A percentile compares a stretch with the other conserved stretches of the same genome.
Evolutionary conservation across 495 filamentous ascomycete genomes (phyloP).

Genomic region (Apiosordaria backusii): DNA sequence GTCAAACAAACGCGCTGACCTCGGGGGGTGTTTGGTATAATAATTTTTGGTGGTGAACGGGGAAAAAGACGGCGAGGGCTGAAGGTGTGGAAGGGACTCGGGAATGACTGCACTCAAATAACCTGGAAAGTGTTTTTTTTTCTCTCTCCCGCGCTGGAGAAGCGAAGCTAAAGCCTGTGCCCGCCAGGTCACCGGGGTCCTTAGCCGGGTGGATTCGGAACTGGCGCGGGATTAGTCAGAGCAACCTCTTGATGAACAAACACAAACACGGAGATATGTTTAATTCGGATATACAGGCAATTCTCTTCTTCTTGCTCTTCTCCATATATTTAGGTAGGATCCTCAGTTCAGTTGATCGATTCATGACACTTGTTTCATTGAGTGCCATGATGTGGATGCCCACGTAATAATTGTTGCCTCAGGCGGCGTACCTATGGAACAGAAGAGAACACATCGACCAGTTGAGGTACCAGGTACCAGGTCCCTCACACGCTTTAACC

Average conservation of each 20-base stretch:
- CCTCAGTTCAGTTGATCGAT: background rate
- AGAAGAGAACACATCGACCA: constrained; percentile 18
- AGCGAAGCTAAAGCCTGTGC: background rate
- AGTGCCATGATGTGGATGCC: background rate
- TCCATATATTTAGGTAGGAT: background rate
- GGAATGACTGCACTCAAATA: constrained; percentile 13
- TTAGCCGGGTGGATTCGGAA: constrained; percentile 12
- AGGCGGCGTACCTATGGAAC: background rate
- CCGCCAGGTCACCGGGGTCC: constrained; percentile 4
- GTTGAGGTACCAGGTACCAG: background rate
- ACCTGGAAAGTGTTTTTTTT: constrained; percentile 5
- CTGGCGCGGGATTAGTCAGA: constrained; percentile 1
- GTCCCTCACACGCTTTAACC: background rate
- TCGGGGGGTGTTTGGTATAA: constrained; percentile 22
- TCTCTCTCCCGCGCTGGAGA: background rate
- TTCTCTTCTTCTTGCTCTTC: background rate
- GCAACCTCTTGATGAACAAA: background rate
- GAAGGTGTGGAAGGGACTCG: constrained; percentile 20
- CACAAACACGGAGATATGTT: background rate
- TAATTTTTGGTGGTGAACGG: constrained; percentile 14
- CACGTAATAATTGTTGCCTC: background rate
- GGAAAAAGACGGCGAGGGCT: constrained; percentile 15
- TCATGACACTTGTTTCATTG: background rate
- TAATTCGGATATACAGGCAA: background rate
- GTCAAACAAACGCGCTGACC: constrained; percentile 61